phyloP scores from a whole-genome alignment of 2,329 filamentous ascomycete species.

The Colletotrichum melonis region DNA sequence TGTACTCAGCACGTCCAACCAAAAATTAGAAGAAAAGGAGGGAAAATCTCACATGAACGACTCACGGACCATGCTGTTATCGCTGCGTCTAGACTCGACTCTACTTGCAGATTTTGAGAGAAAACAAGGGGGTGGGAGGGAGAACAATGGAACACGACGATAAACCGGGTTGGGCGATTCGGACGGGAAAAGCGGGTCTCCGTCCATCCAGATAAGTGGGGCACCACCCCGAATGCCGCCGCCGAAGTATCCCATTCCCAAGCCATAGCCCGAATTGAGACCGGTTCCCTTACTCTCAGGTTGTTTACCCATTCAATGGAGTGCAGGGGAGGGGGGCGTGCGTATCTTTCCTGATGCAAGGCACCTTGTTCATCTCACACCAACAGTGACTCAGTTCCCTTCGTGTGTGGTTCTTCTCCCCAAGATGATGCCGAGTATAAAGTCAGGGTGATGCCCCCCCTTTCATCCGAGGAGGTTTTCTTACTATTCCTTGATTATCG shows the following conservation, averaged over 20 bases:
- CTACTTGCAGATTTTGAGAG: background rate
- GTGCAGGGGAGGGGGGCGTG: background rate
- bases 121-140: too few relatives aligned
- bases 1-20: background rate
- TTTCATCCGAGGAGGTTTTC: background rate
- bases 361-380: background rate
- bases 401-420: background rate
- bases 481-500: background rate
- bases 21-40: background rate
- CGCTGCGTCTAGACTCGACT: background rate
- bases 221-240: slow-evolving; percentile 28
- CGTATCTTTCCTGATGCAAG: background rate
- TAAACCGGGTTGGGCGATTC: slow-evolving; percentile 15
- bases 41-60: slow-evolving; percentile 5
- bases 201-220: slow-evolving; percentile 4
- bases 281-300: slow-evolving; percentile 2
- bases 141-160: background rate
- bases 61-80: slow-evolving; percentile 3
- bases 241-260: slow-evolving; percentile 11
- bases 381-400: background rate
- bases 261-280: slow-evolving; percentile 25
- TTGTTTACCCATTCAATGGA: too few relatives aligned
- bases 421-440: slow-evolving; percentile 13
- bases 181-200: slow-evolving; percentile 27
- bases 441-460: background rate